phyloP scores from a whole-genome alignment of 306 rosid genomes.

The Ochetophila trinervis region DNA sequence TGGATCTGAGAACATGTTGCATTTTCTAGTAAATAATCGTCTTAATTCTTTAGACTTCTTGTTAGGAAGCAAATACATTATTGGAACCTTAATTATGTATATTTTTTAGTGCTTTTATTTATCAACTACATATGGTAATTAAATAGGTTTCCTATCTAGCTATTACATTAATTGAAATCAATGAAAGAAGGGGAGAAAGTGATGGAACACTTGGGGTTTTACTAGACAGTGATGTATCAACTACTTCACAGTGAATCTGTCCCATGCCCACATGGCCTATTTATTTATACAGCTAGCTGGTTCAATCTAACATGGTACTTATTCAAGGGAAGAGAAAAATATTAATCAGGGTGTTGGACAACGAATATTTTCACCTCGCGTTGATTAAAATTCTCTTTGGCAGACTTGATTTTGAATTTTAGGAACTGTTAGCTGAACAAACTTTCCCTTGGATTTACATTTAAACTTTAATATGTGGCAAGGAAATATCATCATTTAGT shows the following conservation, averaged over 20 bases:
- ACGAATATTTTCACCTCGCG: background rate
- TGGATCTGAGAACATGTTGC: no score
- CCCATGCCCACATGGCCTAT: slow-evolving; percentile 31
- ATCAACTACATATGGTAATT: background rate
- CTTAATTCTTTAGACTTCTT: no score
- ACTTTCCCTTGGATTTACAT: no score
- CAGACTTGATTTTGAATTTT: no score
- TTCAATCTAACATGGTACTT: slow-evolving; percentile 2
- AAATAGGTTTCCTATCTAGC: slow-evolving; percentile 8
- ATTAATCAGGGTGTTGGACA: background rate
- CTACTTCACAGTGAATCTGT: slow-evolving; percentile 21
- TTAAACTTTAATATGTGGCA: no score
- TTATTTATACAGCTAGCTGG: slow-evolving; percentile 23
- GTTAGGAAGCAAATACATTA: background rate
- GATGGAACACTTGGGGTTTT: slow-evolving; percentile 13
- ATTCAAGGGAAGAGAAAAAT: background rate
- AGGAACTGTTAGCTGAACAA: no score
- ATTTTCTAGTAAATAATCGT: no score
- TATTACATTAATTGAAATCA: background rate
- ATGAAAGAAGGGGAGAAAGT: slow-evolving; percentile 13
- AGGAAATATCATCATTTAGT: no score
- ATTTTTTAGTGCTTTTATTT: background rate
- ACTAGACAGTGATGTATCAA: slow-evolving; percentile 32
- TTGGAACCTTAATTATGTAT: background rate
- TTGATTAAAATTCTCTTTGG: background rate